A percentile compares a stretch with the other conserved stretches of the same genome.
phyloP scores from a whole-genome alignment of 805 yeast genomes.

The Blastobotrys mokoenaii region DNA sequence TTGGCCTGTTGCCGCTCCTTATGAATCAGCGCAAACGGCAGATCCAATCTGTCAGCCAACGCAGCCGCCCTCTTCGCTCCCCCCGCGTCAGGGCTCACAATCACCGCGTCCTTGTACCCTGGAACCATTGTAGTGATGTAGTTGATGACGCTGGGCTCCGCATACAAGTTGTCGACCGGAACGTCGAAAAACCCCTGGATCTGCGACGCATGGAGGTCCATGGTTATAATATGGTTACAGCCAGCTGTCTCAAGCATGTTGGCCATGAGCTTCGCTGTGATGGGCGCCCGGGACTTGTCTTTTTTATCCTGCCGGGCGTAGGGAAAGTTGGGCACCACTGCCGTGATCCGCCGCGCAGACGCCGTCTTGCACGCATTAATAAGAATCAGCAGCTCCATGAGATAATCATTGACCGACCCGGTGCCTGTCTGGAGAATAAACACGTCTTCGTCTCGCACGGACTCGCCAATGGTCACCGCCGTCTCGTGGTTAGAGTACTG shows the following conservation, averaged over 20 bases:
- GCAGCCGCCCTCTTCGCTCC: slow-evolving; percentile 97
- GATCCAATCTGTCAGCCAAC: slow-evolving; percentile 82
- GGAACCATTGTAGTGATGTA: slow-evolving; percentile 60
- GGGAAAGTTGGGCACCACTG: slow-evolving; percentile 91
- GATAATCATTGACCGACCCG: slow-evolving; percentile 75
- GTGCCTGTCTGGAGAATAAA: slow-evolving; percentile 79
- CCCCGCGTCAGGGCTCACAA: slow-evolving; percentile 97
- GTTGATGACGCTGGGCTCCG: slow-evolving; percentile 82
- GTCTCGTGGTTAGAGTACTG: slow-evolving; percentile 86
- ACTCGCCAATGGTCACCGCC: slow-evolving; percentile 78
- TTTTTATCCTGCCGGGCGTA: slow-evolving; percentile 97
- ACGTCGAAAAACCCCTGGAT: slow-evolving; percentile 94
- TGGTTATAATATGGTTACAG: slow-evolving; percentile 88
- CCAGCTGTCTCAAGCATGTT: slow-evolving; percentile 90
- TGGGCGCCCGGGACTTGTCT: slow-evolving; percentile 93
- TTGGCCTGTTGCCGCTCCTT: slow-evolving; percentile 93
- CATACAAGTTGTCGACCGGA: slow-evolving; percentile 93
- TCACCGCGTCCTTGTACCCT: slow-evolving; percentile 50
- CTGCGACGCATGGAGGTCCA: slow-evolving; percentile 96
- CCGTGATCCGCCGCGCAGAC: slow-evolving; percentile 87
- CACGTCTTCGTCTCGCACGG: slow-evolving; percentile 86
- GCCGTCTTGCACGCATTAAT: slow-evolving; percentile 95
- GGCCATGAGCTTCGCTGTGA: slow-evolving; percentile 90
- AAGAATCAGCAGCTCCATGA: slow-evolving; percentile 83
- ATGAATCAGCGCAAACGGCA: slow-evolving; percentile 91